Evolutionary conservation across 176 grass and related monocot genomes (phyloP).

Genomic region (Bromus sterilis): DNA sequence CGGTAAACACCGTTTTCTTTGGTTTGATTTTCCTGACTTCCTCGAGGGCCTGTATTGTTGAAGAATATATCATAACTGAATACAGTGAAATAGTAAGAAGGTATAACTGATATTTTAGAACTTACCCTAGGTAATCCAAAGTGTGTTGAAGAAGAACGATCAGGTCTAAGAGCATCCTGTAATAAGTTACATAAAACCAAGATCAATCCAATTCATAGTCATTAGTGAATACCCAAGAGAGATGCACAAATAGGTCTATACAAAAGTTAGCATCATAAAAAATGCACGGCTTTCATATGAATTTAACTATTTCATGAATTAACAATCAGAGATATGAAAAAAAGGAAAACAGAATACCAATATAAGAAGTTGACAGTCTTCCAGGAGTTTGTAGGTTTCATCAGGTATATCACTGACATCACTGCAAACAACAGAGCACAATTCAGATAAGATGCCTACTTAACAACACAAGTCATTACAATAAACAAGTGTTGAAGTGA

Average conservation of each 20-base stretch:
- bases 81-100: not conserved
- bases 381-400: constrained; percentile 82
- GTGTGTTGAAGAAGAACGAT: constrained; percentile 88
- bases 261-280: constrained; percentile 11
- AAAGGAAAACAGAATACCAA: constrained; percentile 41
- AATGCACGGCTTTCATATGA: not conserved
- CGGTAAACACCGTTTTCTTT: constrained; percentile 84
- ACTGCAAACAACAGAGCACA: constrained; percentile 42
- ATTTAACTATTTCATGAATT: constrained; percentile 6
- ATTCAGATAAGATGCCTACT: constrained; percentile 11
- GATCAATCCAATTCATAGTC: not conserved
- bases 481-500: not conserved
- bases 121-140: constrained; percentile 83
- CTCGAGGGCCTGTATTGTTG: constrained; percentile 53
- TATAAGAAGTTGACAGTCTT: constrained; percentile 87
- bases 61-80: constrained; percentile 24
- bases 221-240: not conserved
- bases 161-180: constrained; percentile 89
- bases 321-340: not conserved
- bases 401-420: constrained; percentile 97
- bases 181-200: constrained; percentile 24
- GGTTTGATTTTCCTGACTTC: constrained; percentile 97
- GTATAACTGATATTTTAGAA: constrained; percentile 1
- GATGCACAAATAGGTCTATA: constrained; percentile 10
- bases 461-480: not conserved